A percentile compares a stretch with the other conserved stretches of the same genome.
phyloP scores from a whole-genome alignment of 257 asterid genomes.

The Solanum tacnaense region DNA sequence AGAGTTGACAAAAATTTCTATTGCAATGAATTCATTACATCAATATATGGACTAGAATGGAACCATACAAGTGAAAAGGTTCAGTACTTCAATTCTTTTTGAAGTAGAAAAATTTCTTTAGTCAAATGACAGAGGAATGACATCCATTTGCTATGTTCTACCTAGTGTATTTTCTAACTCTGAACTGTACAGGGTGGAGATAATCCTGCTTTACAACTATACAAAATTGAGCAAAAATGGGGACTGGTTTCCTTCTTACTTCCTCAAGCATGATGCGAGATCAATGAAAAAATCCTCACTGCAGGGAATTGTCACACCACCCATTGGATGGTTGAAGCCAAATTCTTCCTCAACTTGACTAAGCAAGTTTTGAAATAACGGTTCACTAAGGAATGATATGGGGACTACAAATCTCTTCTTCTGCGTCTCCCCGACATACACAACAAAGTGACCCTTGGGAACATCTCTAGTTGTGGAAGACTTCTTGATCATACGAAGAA shows the following conservation, averaged over 20 bases:
- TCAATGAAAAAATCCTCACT: slow-evolving; percentile 18
- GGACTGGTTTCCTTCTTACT: neutral
- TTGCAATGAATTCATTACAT: neutral
- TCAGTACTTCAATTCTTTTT: neutral
- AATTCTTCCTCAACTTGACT: slow-evolving; percentile 26
- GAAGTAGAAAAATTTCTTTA: neutral
- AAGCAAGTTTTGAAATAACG: slow-evolving; percentile 31
- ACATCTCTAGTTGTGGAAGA: slow-evolving; percentile 6
- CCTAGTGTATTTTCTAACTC: neutral
- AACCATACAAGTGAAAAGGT: neutral
- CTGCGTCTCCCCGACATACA: slow-evolving; percentile 40
- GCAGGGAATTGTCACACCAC: slow-evolving; percentile 50
- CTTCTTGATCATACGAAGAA: neutral
- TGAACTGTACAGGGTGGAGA: neutral
- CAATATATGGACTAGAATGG: neutral
- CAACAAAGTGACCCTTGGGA: slow-evolving; percentile 49
- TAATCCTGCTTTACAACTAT: neutral
- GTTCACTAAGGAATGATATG: slow-evolving; percentile 26
- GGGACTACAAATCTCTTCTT: slow-evolving; percentile 27
- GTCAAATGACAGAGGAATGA: neutral
- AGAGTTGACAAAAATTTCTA: neutral
- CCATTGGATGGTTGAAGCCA: slow-evolving; percentile 47
- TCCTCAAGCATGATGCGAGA: slow-evolving; percentile 17
- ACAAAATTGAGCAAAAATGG: neutral
- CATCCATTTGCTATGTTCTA: neutral